Conservation (phyloP, 2,329 filamentous ascomycete species). For the Fusarium sp. region DNA sequence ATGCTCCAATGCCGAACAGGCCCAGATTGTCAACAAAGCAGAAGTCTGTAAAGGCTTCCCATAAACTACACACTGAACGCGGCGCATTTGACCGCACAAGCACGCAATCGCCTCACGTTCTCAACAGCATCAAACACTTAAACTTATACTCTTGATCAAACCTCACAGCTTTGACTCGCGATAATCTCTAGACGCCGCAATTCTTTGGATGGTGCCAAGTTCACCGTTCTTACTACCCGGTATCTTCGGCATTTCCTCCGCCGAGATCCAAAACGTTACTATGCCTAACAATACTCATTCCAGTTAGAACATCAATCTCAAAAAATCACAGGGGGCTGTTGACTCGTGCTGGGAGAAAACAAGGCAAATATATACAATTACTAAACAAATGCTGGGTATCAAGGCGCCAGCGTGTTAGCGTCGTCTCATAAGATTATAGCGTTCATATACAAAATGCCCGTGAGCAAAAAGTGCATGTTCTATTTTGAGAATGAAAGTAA, state of each 20-base stretch:
- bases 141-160: neutral
- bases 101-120: fast-evolving
- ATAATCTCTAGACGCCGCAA: neutral
- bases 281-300: neutral
- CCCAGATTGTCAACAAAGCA: fast-evolving
- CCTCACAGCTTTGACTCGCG: neutral
- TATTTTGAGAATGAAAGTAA: neutral
- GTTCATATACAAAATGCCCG: neutral
- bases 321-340: neutral
- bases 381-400: neutral
- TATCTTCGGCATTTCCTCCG: neutral
- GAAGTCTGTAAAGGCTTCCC: fast-evolving
- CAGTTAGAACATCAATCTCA: neutral
- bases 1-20: fast-evolving
- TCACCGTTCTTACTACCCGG: neutral
- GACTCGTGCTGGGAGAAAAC: neutral
- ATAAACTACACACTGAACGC: fast-evolving
- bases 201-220: neutral
- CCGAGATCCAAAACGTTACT: neutral
- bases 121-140: too few species aligned
- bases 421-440: neutral
- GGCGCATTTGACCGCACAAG: fast-evolving
- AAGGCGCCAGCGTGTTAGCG: neutral
- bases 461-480: neutral
- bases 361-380: neutral